Evolutionary conservation across 305 asterid genomes (phyloP), one percentile per base, ranked within the genome.

Genomic region (Plantago lanceolata): DNA sequence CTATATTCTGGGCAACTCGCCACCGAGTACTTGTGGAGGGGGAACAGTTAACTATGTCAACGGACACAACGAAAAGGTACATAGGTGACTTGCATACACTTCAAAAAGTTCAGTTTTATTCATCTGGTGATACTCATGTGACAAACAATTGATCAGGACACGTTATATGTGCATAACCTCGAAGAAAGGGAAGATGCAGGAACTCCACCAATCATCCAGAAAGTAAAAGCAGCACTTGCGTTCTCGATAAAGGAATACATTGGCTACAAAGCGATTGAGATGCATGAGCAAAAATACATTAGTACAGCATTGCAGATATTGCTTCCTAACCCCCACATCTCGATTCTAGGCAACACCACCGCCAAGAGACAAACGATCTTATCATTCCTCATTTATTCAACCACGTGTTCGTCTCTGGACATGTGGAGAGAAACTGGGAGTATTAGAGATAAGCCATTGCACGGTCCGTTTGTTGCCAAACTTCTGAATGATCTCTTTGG

Each of bases 121-220:
- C 40, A 7, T 8, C 3, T 24, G 28, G 3, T 3, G 28, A 24
- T 24, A 24, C 28, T 24, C 3, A 24, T 24, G 3, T 24, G 28
- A 1, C 3, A 24, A 40, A 40, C 15, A 40, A 40, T 9, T 40
- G 29, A 60, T 15, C 79, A 83, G 94, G 91, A 85, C 54, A 88
- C 91, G 0, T 11, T 88, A 9, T 83, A 88, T 57, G 44, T 63
- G 13, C 77, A 80, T 47, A 54, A 71, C 51, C 73, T 88, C 50
- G 94, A 85, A 68, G 87, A 84, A 63, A 77, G 96, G 65, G 96
- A 88, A 61, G 94, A 85, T 19, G 94, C 91, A 0, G 94, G 96
- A 65, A 88, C 89, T 13, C 94, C 96, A 14, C 75, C 72, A 57
- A 85, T 81, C 65, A 80, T 82, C 57, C 87, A 77, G 69, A 85